Base-by-base conservation (phyloP, 495 filamentous ascomycete genomes). In the Tuber borchii region DNA sequence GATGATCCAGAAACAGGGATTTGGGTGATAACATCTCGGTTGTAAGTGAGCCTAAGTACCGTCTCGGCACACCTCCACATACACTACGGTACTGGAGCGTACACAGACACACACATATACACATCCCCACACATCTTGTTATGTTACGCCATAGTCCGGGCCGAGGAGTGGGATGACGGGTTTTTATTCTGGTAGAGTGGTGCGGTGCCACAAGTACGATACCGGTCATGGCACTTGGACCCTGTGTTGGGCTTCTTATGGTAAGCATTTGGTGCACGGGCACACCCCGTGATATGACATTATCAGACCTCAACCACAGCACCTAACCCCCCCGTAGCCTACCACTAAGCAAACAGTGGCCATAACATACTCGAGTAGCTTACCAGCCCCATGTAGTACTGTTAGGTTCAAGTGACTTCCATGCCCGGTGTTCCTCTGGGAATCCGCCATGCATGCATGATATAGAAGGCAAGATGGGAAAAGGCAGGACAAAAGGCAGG, bases 1-100 rank as follows among this genome's bases (percentile, higher is more conserved):
- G 56, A 31, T 65, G 56, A 65, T 65, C 26, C 56, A 65, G 56
- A 65, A 65, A 19, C 56, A 65, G 56, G 56, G 56, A 19, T 65
- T 65, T 19, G 26, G 56, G 56, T 65, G 56, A 65, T 65, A 65
- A 19, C n/a, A 61, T 61, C 31, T 61, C 51, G 51, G n/a, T 61
- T n/a, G 51, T 61, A 31, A 31, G 51, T 31, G 26, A 65, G 14
- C 14, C 26, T 10, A 65, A 65, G 56, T 65, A 34, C 56, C 56
- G 56, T 65, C 4, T 34, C 56, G 14, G 56, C 56, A 65, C 26
- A 34, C 56, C 34, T 65, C 26, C 31, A 61, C 31, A 17, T 16
- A 34, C 26, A 34, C 3, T 65, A 31, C 48, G 37, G 37, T 2
- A n/a, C 7, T n/a, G 19, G 20, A 56, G 8, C 6, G 2, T 14